Percentiles rank a stretch among this genome's conserved stretches.
These are phyloP conservation scores for Coemansia biformis DNA, from an alignment of 192 early-diverging fungal species.

Conservation along the genomic window DNA sequence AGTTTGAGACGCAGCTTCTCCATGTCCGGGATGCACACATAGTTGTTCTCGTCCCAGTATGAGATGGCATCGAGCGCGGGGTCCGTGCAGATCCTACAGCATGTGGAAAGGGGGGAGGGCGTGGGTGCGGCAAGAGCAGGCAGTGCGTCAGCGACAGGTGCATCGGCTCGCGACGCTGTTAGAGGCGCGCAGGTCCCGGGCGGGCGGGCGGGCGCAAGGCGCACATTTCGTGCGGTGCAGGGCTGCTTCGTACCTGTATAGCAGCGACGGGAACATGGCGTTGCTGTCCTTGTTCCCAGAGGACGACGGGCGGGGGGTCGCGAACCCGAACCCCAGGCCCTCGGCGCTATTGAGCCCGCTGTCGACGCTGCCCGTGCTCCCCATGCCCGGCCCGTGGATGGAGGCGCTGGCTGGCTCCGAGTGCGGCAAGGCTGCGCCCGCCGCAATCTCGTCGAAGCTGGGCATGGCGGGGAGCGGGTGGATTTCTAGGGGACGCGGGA, in stretches of 20 bases:
- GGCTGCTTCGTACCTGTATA: constrained; percentile 39
- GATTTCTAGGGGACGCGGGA: constrained; percentile 10
- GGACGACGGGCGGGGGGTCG: constrained; percentile 13
- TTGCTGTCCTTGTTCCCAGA: constrained; percentile 16
- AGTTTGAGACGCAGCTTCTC: constrained; percentile 36
- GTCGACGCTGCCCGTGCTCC: constrained; percentile 12
- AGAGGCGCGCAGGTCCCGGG: neutral
- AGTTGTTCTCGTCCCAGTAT: constrained; percentile 35
- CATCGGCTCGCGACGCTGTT: no score
- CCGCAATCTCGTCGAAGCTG: constrained; percentile 1
- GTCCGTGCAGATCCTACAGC: constrained; percentile 31
- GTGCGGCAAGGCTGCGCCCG: constrained; percentile 9
- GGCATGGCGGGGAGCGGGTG: neutral
- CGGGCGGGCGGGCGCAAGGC: no score
- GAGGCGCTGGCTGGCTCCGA: constrained; percentile 12
- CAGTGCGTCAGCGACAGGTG: no score
- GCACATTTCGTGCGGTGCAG: neutral
- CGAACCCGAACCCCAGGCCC: constrained; percentile 17
- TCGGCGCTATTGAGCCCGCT: constrained; percentile 29
- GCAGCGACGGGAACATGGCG: constrained; percentile 37
- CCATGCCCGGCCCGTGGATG: constrained; percentile 4
- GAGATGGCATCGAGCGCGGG: constrained; percentile 15
- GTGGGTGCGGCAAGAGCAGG: neutral
- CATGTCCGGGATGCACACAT: constrained; percentile 40
- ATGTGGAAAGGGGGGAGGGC: neutral